Percentiles rank a stretch among this genome's conserved stretches.
Conservation (phyloP, 2,329 filamentous ascomycete species). For the Diplodia corticola region DNA sequence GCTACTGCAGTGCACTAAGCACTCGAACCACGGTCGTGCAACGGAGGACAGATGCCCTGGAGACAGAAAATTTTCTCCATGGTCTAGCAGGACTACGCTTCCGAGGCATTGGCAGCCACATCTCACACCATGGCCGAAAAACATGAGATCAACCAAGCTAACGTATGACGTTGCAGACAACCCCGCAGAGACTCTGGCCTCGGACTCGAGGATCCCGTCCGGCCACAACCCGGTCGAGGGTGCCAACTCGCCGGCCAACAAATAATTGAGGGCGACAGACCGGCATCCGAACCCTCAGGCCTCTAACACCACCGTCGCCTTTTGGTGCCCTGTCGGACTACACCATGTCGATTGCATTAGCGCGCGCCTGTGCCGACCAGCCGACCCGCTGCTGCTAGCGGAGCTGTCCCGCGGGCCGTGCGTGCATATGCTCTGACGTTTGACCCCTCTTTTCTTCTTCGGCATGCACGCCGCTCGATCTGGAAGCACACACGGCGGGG, state of each 20-base stretch:
- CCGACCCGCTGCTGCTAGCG: not conserved
- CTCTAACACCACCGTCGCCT: too few species aligned
- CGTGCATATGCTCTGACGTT: constrained; percentile 13
- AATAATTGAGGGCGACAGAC: not conserved
- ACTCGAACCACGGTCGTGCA: constrained; percentile 9
- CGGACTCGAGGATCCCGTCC: constrained; percentile 48
- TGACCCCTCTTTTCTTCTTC: not conserved
- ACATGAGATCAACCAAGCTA: constrained; percentile 17
- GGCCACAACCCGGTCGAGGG: constrained; percentile 50
- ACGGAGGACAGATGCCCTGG: not conserved
- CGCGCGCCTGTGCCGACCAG: not conserved
- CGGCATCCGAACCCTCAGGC: not conserved
- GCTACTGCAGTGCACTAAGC: constrained; percentile 8
- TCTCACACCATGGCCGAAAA: constrained; percentile 1
- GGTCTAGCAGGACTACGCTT: not conserved
- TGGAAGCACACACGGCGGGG: not conserved
- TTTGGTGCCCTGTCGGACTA: not conserved
- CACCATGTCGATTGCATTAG: constrained; percentile 2
- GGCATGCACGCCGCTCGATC: constrained; percentile 13
- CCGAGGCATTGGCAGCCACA: not conserved
- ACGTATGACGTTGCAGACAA: constrained; percentile 45
- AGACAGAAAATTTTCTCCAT: not conserved
- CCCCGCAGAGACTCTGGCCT: constrained; percentile 54
- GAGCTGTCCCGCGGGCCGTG: constrained; percentile 6
- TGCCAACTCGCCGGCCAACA: constrained; percentile 31